Base-by-base conservation (phyloP, 257 asterid genomes). In the Thymus quinquecostatus region DNA sequence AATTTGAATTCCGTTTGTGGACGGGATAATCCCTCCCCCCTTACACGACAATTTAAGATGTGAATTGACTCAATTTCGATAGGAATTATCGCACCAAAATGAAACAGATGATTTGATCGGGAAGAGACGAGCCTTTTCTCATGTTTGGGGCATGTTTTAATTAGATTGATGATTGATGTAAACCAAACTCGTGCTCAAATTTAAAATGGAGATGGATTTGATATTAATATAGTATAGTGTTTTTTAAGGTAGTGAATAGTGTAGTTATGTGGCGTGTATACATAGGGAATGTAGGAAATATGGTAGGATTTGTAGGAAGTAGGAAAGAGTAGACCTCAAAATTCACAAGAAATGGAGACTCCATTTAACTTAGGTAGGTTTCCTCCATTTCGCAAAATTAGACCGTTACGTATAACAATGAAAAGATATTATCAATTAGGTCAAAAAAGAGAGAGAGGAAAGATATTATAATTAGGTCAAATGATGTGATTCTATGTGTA, bases 341-440 rank as follows among this genome's bases (percentile, higher is more conserved):
- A 48, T 66, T 32, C 34, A 48, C 47, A 49, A 66, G 71, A 66
- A 49, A 49, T 3, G 71, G 45, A n/a, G 57, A 47, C 47, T 47
- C 57, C 29, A 29, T 65, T 3, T 12, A 30, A 29, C 6, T 27
- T 3, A 64, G 30, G 21, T 66, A 32, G 48, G 71, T 66, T 50
- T 50, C 71, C 71, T n/a, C 49, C 33, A 47, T 48, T 8, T 33
- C n/a, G 32, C n/a, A 29, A 60, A 59, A 6, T 59, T 59, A 33
- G 28, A 58, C 21, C 28, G 3, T 27, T 30, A 1, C 43, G 14
- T 10, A 57, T 30, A 32, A 1, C 29, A 58, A 34, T 36, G 66
- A 38, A 14, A n/a, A n/a, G 12, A 14, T 38, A 10, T 32, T 21
- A 21, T 21, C 21, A 21, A 21, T 21, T 8, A 14, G 13, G 67